Evolutionary conservation across 1,284 basidiomycete genomes (phyloP), one percentile per base, ranked within the genome.

Genomic region (Trichosporon faecale): DNA sequence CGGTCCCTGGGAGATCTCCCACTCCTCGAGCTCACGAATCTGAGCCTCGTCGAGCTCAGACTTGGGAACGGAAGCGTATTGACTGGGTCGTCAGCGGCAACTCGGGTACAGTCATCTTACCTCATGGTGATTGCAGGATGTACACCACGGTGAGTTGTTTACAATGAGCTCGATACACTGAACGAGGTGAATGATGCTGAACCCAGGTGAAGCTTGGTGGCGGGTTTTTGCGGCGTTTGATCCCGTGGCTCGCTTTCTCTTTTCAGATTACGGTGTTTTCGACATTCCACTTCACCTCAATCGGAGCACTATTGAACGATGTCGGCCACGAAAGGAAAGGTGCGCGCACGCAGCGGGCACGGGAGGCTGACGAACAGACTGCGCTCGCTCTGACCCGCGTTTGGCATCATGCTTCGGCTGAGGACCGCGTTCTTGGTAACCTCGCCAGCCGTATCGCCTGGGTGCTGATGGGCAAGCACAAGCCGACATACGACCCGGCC

Each of bases 391-490:
- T 95, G 78, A 91, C 93, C 21, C 87, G 95, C 64, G 90, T 94
- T 65, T 99, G 96, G 97, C 95, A 98, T 83, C 92, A 94, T 74
- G 93, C 96, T 72, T 92, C 95, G 76, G 95, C 96, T 16, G 88
- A 91, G 27, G 91, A 94, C 76, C 90, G 95, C 57, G 86, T 96
- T 21, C 87, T 99, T 18, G 97, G 96, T 79, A 93, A 95, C 85
- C 88, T 98, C 6, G 95, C 96, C 6, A 91, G 93, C 77, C 89
- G 93, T 61, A 97, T 99, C 79, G 97, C 97, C 0, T 88, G 92
- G 69, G 93, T 94, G 29, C 87, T 99, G 68, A 98, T 98, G 95
- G 97, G 97, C 81, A 99, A 99, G 86, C 94, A 99, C 84, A 99
- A 99, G 83, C 96, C 97, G 21, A 93, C 97, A 66, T 98, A 94